These are phyloP conservation scores for Hypsizygus marmoreus DNA, from an alignment of 768 basidiomycete species.

Conservation along the genomic window DNA sequence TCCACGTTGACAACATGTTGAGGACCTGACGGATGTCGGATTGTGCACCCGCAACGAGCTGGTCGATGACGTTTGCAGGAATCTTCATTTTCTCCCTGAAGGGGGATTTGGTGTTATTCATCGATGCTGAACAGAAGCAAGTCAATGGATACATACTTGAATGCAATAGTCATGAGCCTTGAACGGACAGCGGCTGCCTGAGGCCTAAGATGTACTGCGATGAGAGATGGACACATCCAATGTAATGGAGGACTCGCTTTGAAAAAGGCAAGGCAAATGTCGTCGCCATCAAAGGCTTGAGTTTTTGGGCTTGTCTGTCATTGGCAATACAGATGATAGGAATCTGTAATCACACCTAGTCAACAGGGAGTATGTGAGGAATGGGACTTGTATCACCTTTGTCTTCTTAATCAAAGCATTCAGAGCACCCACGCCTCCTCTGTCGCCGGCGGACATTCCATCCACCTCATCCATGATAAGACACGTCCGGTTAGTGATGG, in stretches of 20 bases:
- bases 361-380: not conserved
- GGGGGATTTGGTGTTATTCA: not conserved
- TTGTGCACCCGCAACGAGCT: slow-evolving; percentile 84
- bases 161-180: slow-evolving; percentile 82
- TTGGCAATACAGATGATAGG: slow-evolving; percentile 99
- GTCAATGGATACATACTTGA: slow-evolving; percentile 67
- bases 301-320: slow-evolving; percentile 82
- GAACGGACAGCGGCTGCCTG: slow-evolving; percentile 77
- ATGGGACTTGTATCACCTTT: slow-evolving; percentile 49
- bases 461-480: slow-evolving; percentile 99
- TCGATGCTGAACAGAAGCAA: not conserved
- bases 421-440: slow-evolving; percentile 94
- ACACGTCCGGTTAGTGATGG: slow-evolving; percentile 78
- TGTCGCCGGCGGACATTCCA: slow-evolving; percentile 97
- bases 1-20: slow-evolving; percentile 99
- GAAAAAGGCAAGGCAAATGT: slow-evolving; percentile 78
- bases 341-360: slow-evolving; percentile 50
- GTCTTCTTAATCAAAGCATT: slow-evolving; percentile 92
- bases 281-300: slow-evolving; percentile 79
- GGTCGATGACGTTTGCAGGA: slow-evolving; percentile 89
- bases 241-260: slow-evolving; percentile 49
- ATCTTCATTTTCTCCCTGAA: slow-evolving; percentile 89
- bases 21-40: slow-evolving; percentile 97
- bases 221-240: not conserved
- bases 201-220: slow-evolving; percentile 54